Base-by-base conservation (phyloP, 345 rosid genomes). In the Euphorbia pulcherrima region DNA sequence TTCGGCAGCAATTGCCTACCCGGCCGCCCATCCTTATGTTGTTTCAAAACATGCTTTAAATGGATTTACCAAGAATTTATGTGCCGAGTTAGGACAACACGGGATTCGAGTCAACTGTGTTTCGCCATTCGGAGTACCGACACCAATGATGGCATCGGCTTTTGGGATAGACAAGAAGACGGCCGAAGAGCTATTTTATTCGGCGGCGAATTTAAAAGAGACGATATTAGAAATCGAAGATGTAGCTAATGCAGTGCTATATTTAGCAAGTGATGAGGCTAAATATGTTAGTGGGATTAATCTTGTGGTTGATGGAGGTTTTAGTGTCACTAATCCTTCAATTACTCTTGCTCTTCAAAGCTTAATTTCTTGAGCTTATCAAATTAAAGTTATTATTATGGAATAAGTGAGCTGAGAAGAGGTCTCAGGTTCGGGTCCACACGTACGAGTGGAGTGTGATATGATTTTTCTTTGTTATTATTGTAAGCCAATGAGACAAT, bases 101-200 rank as follows among this genome's bases (percentile, higher is more conserved):
- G 78, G 75, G 8, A 78, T 71, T 7, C 40, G 81, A 37, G 78
- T 74, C 8, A 71, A 78, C 29, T 56, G 70, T 51, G 28, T 70
- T 8, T 74, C 81, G 28, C 78, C 75, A 2, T 70, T 12, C 12
- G 59, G 8, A 1, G 58, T 69, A 20, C 30, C 50, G 0, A 67
- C 72, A 7, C 41, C 35, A 10, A 5, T 60, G 52, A 8, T 51
- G 1, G 39, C n/a, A 3, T 46, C 51, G 5, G 24, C 27, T 11
- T 18, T 56, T 47, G 60, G 13, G 1, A 0, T 24, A 24, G 33
- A 27, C 13, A 58, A 23, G 52, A 23, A 12, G 2, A 56, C 17
- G 23, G 24, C 14, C 1, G 57, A 21, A 41, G 27, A 28, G 6
- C 2, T 44, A 2, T 4, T 37, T 24, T 55, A 40, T 2, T 28